Conservation (phyloP, 2,329 filamentous ascomycete genomes). For the Aspergillus sclerotialis region DNA sequence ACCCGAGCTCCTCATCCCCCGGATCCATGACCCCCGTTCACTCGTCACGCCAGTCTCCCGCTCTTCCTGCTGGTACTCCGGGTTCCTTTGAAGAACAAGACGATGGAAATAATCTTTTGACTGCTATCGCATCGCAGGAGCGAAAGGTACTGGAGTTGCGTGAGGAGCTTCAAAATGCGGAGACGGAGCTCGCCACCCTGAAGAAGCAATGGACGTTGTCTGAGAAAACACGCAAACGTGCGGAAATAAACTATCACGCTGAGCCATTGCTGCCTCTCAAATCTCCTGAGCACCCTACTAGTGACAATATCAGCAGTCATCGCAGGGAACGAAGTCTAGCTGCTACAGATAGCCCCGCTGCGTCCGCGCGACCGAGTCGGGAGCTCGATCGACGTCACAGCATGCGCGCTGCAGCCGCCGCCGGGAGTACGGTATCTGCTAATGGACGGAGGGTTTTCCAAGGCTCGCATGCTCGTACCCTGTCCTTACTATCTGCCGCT, state of each 20-base stretch:
- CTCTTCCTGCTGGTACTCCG: constrained; percentile 18
- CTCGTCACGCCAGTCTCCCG: constrained; percentile 24
- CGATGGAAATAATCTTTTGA: constrained; percentile 66
- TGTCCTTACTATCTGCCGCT: constrained; percentile 73
- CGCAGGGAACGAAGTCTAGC: constrained; percentile 20
- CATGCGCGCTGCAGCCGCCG: constrained; percentile 45
- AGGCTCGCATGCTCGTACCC: constrained; percentile 56
- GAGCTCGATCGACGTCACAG: constrained; percentile 71
- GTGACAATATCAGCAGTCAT: constrained; percentile 12
- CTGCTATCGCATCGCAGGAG: constrained; percentile 87
- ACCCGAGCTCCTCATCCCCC: constrained; percentile 24
- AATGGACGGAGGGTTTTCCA: constrained; percentile 60
- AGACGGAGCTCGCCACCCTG: constrained; percentile 65
- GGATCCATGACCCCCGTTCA: constrained; percentile 26
- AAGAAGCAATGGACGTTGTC: constrained; percentile 79
- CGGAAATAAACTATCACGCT: constrained; percentile 53
- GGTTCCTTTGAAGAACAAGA: constrained; percentile 27
- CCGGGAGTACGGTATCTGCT: constrained; percentile 25
- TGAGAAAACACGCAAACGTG: constrained; percentile 69
- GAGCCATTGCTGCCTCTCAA: constrained; percentile 54
- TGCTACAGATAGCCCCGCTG: constrained; percentile 16
- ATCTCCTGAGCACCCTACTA: constrained; percentile 23
- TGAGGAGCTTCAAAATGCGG: constrained; percentile 80
- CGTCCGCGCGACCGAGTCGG: constrained; percentile 32
- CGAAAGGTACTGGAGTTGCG: constrained; percentile 81